Conservation (phyloP, 2,329 filamentous ascomycete genomes). For the Colletotrichum viniferum region DNA sequence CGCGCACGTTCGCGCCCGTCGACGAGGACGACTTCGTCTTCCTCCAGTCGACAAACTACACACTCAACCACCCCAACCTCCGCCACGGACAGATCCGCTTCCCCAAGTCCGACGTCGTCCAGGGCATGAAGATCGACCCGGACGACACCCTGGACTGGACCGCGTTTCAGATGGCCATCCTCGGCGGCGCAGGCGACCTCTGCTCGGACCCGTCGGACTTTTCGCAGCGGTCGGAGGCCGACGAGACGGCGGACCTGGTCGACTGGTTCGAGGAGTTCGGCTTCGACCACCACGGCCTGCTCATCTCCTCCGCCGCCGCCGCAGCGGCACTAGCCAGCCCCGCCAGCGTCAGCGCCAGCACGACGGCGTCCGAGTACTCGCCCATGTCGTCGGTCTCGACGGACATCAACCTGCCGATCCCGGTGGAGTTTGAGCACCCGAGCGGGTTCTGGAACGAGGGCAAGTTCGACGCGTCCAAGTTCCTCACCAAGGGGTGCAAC, state of each 20-base stretch:
- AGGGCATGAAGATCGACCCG: slow-evolving; percentile 39
- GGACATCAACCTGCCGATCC: slow-evolving; percentile 41
- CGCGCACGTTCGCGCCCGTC: slow-evolving; percentile 26
- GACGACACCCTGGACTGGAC: slow-evolving; percentile 66
- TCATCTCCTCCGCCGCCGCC: slow-evolving; percentile 29
- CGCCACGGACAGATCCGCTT: slow-evolving; percentile 62
- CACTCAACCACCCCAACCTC: slow-evolving; percentile 52
- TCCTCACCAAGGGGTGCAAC: slow-evolving; percentile 29
- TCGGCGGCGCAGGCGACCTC: slow-evolving; percentile 60
- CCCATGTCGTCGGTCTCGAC: slow-evolving; percentile 16
- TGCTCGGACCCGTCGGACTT: slow-evolving; percentile 48
- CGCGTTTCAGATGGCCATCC: slow-evolving; percentile 68
- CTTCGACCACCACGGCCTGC: slow-evolving; percentile 46
- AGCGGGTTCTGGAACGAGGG: slow-evolving; percentile 37
- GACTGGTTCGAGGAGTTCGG: slow-evolving; percentile 58
- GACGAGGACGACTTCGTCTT: slow-evolving; percentile 52
- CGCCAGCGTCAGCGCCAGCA: background rate
- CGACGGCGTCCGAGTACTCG: background rate
- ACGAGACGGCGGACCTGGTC: slow-evolving; percentile 52
- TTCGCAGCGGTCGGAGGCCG: slow-evolving; percentile 42
- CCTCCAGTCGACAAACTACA: slow-evolving; percentile 52
- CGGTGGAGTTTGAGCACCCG: slow-evolving; percentile 37
- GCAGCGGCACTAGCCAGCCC: background rate
- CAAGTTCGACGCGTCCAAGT: slow-evolving; percentile 34
- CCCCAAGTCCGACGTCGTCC: slow-evolving; percentile 45